These are phyloP conservation scores for Schoenoplectus tabernaemontani DNA, from an alignment of 202 grass and related monocot genomes.

Conservation along the genomic window DNA sequence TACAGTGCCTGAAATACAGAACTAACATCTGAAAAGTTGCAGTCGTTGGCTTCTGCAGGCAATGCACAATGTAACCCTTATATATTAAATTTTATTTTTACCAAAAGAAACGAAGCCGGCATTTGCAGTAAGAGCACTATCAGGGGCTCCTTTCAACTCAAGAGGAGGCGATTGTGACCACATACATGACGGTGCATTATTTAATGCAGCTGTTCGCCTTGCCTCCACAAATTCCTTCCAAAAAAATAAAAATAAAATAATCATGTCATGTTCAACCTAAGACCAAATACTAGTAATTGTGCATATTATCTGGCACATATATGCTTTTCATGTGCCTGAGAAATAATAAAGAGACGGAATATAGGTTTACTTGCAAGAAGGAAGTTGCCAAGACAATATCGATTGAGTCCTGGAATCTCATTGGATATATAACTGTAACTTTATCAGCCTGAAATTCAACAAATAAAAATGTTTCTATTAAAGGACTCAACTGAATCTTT, in stretches of 20 bases:
- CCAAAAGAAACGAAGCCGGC: constrained; percentile 98
- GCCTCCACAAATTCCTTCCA: constrained; percentile 95
- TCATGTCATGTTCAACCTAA: not conserved
- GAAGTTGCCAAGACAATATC: constrained; percentile 95
- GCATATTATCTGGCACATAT: not conserved
- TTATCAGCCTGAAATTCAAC: constrained; percentile 59
- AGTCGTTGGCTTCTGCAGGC: not conserved
- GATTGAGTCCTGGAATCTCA: constrained; percentile 95
- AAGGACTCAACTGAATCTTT: not conserved
- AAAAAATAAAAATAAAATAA: not conserved
- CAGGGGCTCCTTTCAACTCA: constrained; percentile 77
- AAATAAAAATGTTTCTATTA: constrained; percentile 11
- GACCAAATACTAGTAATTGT: not conserved
- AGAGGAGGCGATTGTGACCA: constrained; percentile 76
- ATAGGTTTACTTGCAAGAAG: constrained; percentile 73
- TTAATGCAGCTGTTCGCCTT: constrained; percentile 73
- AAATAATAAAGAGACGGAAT: not conserved
- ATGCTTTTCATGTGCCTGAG: not conserved
- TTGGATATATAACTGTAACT: constrained; percentile 78
- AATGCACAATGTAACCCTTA: not conserved
- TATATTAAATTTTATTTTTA: constrained; percentile 34
- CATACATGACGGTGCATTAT: constrained; percentile 84
- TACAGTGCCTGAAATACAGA: not conserved
- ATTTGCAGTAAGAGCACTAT: constrained; percentile 78
- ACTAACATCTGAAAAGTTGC: not conserved